Evolutionary conservation across 768 basidiomycete species (phyloP).

Genomic region (Psilocybe tampanensis): DNA sequence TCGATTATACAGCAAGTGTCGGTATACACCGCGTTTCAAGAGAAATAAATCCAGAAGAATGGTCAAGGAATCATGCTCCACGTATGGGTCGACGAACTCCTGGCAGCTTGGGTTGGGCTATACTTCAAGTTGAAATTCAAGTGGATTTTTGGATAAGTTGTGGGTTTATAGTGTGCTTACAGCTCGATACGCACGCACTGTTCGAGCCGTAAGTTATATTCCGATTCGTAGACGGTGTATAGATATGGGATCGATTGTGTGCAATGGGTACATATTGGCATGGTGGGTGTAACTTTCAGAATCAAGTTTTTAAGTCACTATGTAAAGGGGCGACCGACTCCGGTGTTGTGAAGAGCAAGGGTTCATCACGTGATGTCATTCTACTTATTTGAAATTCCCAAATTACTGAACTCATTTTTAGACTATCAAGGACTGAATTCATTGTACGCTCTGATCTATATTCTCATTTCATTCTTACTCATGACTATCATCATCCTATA

Average conservation of each 20-base stretch:
- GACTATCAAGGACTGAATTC: no score
- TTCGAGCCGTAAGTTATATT: constrained; percentile 77
- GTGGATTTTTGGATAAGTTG: no score
- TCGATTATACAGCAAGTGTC: constrained; percentile 81
- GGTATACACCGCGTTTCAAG: constrained; percentile 79
- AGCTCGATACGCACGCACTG: constrained; percentile 65
- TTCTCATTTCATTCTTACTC: no score
- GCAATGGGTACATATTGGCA: constrained; percentile 85
- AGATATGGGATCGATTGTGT: constrained; percentile 64
- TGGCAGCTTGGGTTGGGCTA: constrained; percentile 55
- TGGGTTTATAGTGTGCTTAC: not conserved
- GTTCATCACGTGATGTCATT: not conserved
- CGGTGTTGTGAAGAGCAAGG: no score
- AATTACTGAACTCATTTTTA: no score
- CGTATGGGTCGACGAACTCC: constrained; percentile 82
- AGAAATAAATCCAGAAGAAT: constrained; percentile 80
- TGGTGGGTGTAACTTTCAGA: constrained; percentile 24
- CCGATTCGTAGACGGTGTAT: constrained; percentile 82
- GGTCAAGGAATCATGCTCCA: constrained; percentile 78
- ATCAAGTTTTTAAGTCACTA: no score
- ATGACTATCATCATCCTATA: no score
- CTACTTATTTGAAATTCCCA: not conserved
- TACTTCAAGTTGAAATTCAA: constrained; percentile 5
- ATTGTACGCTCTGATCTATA: not conserved
- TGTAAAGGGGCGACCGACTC: no score